A percentile compares a stretch with the other conserved stretches of the same genome.
phyloP scores from a whole-genome alignment of 208 protist genomes.

The Kentomonas sorsogonicus region DNA sequence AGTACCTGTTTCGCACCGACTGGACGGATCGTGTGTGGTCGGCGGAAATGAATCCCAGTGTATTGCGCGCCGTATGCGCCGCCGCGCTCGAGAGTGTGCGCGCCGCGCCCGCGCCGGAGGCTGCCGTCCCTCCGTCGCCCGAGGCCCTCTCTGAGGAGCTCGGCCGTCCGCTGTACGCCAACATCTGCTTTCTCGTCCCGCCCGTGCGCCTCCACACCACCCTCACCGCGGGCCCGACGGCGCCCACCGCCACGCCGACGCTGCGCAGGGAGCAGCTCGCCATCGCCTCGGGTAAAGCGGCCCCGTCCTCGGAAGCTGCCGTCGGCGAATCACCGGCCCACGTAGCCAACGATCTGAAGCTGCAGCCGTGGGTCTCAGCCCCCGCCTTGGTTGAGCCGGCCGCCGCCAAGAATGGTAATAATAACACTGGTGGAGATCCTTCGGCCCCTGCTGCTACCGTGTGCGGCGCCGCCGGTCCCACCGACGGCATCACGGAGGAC shows the following conservation, averaged over 20 bases:
- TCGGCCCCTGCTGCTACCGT: no score
- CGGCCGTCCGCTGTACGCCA: constrained; percentile 15
- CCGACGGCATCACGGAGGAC: no score
- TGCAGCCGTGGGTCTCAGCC: neutral
- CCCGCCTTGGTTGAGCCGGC: neutral
- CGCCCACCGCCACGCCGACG: neutral
- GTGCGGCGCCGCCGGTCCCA: no score
- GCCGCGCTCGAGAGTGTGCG: neutral
- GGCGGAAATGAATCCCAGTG: constrained; percentile 31
- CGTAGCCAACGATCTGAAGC: neutral
- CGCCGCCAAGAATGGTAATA: no score
- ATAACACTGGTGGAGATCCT: no score
- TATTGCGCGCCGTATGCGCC: constrained; percentile 10
- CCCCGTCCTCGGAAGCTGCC: neutral
- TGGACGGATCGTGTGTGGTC: constrained; percentile 51
- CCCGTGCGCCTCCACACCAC: constrained; percentile 15
- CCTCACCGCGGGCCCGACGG: neutral
- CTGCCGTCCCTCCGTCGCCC: neutral
- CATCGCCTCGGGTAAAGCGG: neutral
- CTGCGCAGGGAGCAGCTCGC: neutral
- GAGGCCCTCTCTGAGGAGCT: no score
- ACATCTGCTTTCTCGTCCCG: constrained; percentile 13
- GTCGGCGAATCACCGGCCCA: no score
- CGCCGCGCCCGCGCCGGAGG: neutral
- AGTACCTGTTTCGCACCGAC: constrained; percentile 29